Evolutionary conservation across 768 basidiomycete species (phyloP).

Genomic region (Polyporus arcularius): DNA sequence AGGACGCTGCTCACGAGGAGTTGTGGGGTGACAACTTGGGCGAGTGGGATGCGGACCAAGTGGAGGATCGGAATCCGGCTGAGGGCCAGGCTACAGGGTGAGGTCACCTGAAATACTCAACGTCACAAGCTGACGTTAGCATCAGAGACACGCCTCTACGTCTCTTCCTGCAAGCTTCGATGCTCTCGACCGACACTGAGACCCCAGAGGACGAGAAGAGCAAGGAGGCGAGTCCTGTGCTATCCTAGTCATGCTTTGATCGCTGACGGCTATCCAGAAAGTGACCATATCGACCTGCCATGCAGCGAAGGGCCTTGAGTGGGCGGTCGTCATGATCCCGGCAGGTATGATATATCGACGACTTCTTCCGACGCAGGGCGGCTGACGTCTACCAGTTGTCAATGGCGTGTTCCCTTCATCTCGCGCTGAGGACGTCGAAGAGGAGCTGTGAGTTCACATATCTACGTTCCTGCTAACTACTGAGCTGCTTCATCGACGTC

Average conservation of each 20-base stretch:
- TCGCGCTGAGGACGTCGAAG: conserved; percentile 72
- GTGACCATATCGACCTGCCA: conserved; percentile 87
- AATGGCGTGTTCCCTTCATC: conserved; percentile 75
- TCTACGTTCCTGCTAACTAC: background rate
- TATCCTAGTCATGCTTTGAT: background rate
- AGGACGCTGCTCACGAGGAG: conserved; percentile 7
- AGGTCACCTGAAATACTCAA: background rate
- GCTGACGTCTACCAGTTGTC: conserved; percentile 50
- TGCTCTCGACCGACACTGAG: conserved; percentile 80
- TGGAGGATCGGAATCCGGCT: background rate
- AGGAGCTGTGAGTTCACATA: conserved; percentile 63
- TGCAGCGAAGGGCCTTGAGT: conserved; percentile 89
- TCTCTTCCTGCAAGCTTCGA: conserved; percentile 74
- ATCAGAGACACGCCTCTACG: conserved; percentile 55
- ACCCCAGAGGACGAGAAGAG: conserved; percentile 53
- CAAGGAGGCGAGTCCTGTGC: conserved; percentile 39
- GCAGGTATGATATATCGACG: conserved; percentile 44
- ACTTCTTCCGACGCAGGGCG: background rate
- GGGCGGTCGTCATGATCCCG: conserved; percentile 86
- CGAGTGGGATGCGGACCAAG: conserved; percentile 12
- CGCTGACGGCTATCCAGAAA: conserved; percentile 46
- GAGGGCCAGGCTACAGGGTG: background rate
- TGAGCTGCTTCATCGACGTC: background rate
- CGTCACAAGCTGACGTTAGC: background rate
- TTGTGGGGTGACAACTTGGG: conserved; percentile 13